Evolutionary conservation across 208 protist genomes (phyloP).

Genomic region (Trypanosoma scelopori): DNA sequence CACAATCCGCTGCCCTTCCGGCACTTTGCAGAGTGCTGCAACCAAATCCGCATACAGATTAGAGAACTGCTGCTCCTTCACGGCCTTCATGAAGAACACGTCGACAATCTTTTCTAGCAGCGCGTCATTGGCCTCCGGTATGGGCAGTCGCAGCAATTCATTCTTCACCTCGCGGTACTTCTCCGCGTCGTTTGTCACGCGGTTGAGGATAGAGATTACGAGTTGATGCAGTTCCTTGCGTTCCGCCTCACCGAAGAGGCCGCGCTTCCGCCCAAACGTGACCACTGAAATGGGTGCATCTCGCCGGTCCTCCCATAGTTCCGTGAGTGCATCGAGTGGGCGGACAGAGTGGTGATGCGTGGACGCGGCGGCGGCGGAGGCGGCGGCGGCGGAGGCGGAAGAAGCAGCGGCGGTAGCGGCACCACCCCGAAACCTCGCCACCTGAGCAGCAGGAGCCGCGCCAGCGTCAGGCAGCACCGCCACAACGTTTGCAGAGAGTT

Average conservation of each 20-base stretch:
- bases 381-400: conserved; percentile 4
- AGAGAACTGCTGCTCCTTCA: conserved; percentile 75
- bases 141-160: conserved; percentile 79
- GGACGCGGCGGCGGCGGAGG: conserved; percentile 8
- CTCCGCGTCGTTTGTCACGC: conserved; percentile 69
- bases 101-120: conserved; percentile 70
- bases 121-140: conserved; percentile 71
- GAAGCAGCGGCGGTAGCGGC: background rate
- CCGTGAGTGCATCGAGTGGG: conserved; percentile 46
- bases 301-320: conserved; percentile 69
- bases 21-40: conserved; percentile 57
- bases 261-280: conserved; percentile 44
- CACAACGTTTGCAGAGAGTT: conserved; percentile 7
- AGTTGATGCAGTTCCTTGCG: conserved; percentile 75
- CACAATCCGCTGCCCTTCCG: conserved; percentile 51
- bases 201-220: conserved; percentile 83
- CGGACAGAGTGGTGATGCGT: conserved; percentile 20
- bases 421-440: conserved; percentile 1
- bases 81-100: conserved; percentile 81
- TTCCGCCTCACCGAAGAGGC: conserved; percentile 73
- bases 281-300: conserved; percentile 66
- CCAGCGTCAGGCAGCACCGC: background rate
- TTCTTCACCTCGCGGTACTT: conserved; percentile 87
- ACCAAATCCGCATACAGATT: conserved; percentile 76
- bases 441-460: background rate